phyloP scores from a whole-genome alignment of 768 basidiomycete species.

The Pleurotus citrinopileatus region DNA sequence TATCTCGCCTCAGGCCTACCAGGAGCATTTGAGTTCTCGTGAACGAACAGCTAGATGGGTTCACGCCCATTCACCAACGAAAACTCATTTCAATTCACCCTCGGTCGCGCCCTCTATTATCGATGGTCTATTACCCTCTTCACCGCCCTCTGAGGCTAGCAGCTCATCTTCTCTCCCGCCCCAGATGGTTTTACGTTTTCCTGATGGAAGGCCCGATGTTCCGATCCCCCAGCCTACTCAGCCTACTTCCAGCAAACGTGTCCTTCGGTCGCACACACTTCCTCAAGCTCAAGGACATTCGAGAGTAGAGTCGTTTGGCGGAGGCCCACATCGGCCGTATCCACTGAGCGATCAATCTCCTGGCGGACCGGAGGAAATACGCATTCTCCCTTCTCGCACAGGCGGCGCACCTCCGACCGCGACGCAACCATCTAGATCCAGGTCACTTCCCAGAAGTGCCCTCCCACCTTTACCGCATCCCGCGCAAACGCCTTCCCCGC shows the following conservation, averaged over 20 bases:
- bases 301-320: slow-evolving; percentile 34
- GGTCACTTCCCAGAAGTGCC: slow-evolving; percentile 41
- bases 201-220: slow-evolving; percentile 60
- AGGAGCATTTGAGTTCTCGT: slow-evolving; percentile 55
- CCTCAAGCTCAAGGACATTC: slow-evolving; percentile 33
- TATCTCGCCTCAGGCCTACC: slow-evolving; percentile 53
- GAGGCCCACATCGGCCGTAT: slow-evolving; percentile 21
- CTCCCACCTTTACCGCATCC: slow-evolving; percentile 26
- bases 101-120: slow-evolving; percentile 54
- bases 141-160: slow-evolving; percentile 45
- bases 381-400: slow-evolving; percentile 52
- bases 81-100: slow-evolving; percentile 50
- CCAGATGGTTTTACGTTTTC: slow-evolving; percentile 68
- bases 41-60: slow-evolving; percentile 71
- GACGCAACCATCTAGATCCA: slow-evolving; percentile 35
- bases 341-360: slow-evolving; percentile 25
- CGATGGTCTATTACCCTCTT: slow-evolving; percentile 34
- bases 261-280: slow-evolving; percentile 26
- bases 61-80: slow-evolving; percentile 32
- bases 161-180: slow-evolving; percentile 60
- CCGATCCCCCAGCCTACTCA: slow-evolving; percentile 48
- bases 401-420: slow-evolving; percentile 32
- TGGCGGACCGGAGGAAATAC: slow-evolving; percentile 57
- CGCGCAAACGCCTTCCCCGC: slow-evolving; percentile 20
- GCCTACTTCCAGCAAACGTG: slow-evolving; percentile 20